A percentile compares a stretch with the other conserved stretches of the same genome.
phyloP scores from a whole-genome alignment of 208 protist genomes.

The Trypanosoma brucei region DNA sequence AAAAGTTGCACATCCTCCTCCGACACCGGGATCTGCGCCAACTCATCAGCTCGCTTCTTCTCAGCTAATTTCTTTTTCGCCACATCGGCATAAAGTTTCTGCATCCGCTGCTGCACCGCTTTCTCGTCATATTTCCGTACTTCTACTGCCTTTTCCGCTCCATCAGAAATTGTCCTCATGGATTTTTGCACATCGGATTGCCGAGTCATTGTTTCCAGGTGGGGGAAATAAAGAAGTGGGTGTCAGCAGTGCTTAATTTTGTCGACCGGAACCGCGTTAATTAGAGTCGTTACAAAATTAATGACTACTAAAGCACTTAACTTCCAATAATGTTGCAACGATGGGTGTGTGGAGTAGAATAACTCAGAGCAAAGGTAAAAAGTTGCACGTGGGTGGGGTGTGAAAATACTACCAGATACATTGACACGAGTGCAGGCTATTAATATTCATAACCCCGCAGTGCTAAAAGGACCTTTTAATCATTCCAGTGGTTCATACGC shows the following conservation, averaged over 20 bases:
- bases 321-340: too few relatives aligned
- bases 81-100: slow-evolving; percentile 59
- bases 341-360: too few relatives aligned
- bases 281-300: too few relatives aligned
- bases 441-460: too few relatives aligned
- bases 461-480: too few relatives aligned
- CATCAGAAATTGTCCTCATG: slow-evolving; percentile 65
- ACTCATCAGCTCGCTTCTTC: slow-evolving; percentile 40
- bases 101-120: slow-evolving; percentile 62
- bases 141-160: slow-evolving; percentile 61
- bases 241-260: not conserved
- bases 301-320: too few relatives aligned
- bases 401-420: too few relatives aligned
- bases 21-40: slow-evolving; percentile 32
- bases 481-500: too few relatives aligned
- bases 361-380: too few relatives aligned
- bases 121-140: slow-evolving; percentile 70
- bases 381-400: too few relatives aligned
- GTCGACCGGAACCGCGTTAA: too few relatives aligned
- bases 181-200: slow-evolving; percentile 70
- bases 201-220: slow-evolving; percentile 37
- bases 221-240: not conserved
- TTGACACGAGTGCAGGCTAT: too few relatives aligned
- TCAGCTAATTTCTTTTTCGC: slow-evolving; percentile 58
- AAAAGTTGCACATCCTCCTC: slow-evolving; percentile 54